These are phyloP conservation scores for Cornus suecica DNA, from an alignment of 148 eudicot species.

Conservation along the genomic window DNA sequence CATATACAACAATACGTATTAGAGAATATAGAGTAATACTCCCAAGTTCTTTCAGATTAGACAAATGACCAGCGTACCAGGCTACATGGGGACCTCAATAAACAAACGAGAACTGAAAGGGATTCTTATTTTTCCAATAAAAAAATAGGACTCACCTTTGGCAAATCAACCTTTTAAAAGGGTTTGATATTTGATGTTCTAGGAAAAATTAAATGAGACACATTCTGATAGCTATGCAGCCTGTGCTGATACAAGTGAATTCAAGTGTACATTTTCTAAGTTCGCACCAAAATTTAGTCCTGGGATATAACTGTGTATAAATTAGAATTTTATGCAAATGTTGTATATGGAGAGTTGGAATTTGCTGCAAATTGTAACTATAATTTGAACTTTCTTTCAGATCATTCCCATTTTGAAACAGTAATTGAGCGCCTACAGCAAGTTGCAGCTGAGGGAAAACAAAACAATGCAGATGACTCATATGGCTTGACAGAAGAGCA, in stretches of 20 bases:
- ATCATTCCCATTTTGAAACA: slow-evolving; percentile 50
- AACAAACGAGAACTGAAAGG: neutral
- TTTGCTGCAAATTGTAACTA: neutral
- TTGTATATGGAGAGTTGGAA: neutral
- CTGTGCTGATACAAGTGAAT: neutral
- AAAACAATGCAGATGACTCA: slow-evolving; percentile 33
- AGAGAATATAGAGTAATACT: neutral
- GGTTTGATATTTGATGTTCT: neutral
- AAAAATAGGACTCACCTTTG: neutral
- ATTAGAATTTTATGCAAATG: neutral
- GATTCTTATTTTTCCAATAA: neutral
- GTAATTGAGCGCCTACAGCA: slow-evolving; percentile 48
- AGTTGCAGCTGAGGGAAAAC: slow-evolving; percentile 35
- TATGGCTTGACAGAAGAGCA: slow-evolving; percentile 37
- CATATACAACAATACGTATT: neutral
- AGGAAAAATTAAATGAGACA: neutral
- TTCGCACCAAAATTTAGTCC: neutral
- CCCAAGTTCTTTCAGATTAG: neutral
- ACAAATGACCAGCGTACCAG: neutral
- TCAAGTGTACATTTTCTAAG: neutral
- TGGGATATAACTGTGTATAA: neutral
- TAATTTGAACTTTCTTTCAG: slow-evolving; percentile 29
- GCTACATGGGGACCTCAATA: neutral
- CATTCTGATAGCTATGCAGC: neutral
- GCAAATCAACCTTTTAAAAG: too few species aligned